Conservation (phyloP, 371 early-diverging fungal species). For the Syncephalastrum monosporum region DNA sequence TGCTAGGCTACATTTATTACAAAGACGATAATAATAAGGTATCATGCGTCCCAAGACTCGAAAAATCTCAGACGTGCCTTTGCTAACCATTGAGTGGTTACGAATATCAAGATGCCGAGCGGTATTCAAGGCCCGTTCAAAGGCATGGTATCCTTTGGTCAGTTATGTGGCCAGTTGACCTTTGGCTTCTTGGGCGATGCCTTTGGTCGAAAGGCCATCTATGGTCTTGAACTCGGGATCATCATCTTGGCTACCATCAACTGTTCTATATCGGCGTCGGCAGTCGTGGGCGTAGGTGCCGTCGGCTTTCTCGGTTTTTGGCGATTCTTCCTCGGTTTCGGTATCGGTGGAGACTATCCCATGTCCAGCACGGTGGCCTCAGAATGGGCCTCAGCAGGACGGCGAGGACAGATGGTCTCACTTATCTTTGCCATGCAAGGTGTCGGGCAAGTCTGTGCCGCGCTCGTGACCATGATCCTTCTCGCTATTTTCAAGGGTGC, state of each 20-base stretch:
- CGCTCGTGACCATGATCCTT: slow-evolving; percentile 52
- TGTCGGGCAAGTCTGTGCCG: slow-evolving; percentile 63
- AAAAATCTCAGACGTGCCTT: not conserved
- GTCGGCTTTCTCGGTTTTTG: slow-evolving; percentile 63
- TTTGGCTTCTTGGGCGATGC: slow-evolving; percentile 80
- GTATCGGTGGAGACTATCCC: slow-evolving; percentile 68
- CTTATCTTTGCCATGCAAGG: slow-evolving; percentile 78
- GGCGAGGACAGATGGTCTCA: slow-evolving; percentile 68
- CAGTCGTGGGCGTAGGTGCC: slow-evolving; percentile 50
- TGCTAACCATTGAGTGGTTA: not conserved
- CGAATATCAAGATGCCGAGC: slow-evolving; percentile 41
- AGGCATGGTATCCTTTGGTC: slow-evolving; percentile 72
- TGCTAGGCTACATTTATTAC: slow-evolving; percentile 69
- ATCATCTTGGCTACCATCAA: slow-evolving; percentile 56
- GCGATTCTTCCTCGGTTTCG: slow-evolving; percentile 67
- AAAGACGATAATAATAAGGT: slow-evolving; percentile 23
- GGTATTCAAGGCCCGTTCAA: slow-evolving; percentile 66
- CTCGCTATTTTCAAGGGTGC: slow-evolving; percentile 52
- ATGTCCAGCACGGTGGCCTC: slow-evolving; percentile 70
- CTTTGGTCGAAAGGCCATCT: slow-evolving; percentile 67
- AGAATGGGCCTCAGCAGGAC: slow-evolving; percentile 61
- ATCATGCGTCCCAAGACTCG: not conserved
- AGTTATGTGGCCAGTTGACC: slow-evolving; percentile 70
- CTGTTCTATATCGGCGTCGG: slow-evolving; percentile 58
- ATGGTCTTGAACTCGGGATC: slow-evolving; percentile 64